Conservation (phyloP, 2,329 filamentous ascomycete species). For the Arthrocladium fulminans region DNA sequence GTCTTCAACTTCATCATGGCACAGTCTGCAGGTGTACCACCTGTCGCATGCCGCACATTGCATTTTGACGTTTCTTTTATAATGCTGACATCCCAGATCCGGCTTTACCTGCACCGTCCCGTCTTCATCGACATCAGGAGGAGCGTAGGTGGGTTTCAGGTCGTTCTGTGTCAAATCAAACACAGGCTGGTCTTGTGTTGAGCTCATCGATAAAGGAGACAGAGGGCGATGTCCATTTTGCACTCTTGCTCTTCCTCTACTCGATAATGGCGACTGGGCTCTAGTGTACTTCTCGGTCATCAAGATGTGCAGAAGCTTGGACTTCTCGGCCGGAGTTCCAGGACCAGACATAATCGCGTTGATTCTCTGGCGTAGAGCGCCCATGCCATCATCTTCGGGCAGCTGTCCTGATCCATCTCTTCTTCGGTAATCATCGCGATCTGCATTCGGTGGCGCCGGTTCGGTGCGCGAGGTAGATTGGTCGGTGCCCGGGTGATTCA, state of each 20-base stretch:
- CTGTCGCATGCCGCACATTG: slow-evolving; percentile 82
- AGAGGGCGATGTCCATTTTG: slow-evolving; percentile 20
- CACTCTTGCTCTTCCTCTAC: neutral
- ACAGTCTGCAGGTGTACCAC: slow-evolving; percentile 94
- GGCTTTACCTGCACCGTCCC: slow-evolving; percentile 43
- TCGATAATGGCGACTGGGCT: slow-evolving; percentile 22
- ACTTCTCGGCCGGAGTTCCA: slow-evolving; percentile 55
- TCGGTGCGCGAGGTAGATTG: slow-evolving; percentile 3
- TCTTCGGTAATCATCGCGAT: slow-evolving; percentile 8
- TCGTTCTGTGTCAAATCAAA: slow-evolving; percentile 46
- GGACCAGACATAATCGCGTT: slow-evolving; percentile 57
- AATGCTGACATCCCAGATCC: slow-evolving; percentile 76
- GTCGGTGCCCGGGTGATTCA: slow-evolving; percentile 7
- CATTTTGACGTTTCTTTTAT: slow-evolving; percentile 89
- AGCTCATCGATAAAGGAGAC: slow-evolving; percentile 28
- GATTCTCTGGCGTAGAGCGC: slow-evolving; percentile 56
- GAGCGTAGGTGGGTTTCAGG: slow-evolving; percentile 58
- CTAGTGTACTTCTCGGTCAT: slow-evolving; percentile 59
- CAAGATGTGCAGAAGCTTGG: slow-evolving; percentile 59
- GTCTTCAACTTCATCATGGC: slow-evolving; percentile 75
- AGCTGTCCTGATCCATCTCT: slow-evolving; percentile 31
- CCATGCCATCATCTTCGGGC: slow-evolving; percentile 74
- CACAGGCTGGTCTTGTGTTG: slow-evolving; percentile 24
- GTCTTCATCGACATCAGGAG: slow-evolving; percentile 35
- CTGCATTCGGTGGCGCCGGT: neutral